Conservation (phyloP, 129 eudicot species). For the Heracleum sosnowskyi region DNA sequence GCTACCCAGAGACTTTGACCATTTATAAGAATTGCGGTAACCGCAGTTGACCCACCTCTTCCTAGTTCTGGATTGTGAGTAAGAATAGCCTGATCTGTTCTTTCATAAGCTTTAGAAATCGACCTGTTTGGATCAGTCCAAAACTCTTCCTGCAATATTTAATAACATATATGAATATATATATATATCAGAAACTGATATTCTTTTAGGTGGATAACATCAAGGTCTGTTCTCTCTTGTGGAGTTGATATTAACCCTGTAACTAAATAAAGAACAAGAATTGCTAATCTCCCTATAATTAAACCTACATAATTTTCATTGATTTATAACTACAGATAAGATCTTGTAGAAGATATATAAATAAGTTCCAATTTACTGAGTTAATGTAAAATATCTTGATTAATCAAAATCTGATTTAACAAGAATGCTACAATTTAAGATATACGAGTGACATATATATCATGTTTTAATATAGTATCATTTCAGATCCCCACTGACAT, state of each 20-base stretch:
- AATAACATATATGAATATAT: no score
- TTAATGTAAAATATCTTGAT: not conserved
- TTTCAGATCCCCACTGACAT: not conserved
- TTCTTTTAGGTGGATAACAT: not conserved
- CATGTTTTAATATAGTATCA: not conserved
- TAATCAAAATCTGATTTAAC: not conserved
- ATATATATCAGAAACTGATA: not conserved
- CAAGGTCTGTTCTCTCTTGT: not conserved
- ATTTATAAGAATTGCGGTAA: constrained; percentile 64
- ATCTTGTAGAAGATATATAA: no score
- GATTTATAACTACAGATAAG: not conserved
- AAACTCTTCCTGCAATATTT: constrained; percentile 52
- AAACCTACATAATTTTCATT: not conserved
- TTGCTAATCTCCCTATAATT: not conserved
- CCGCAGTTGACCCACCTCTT: constrained; percentile 90
- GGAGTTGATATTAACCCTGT: not conserved
- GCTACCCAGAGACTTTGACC: constrained; percentile 63
- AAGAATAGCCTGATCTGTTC: constrained; percentile 82
- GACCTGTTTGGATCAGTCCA: constrained; percentile 57
- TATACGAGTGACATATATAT: not conserved
- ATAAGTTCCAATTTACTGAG: not conserved
- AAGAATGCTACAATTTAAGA: not conserved
- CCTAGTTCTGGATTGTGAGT: constrained; percentile 71
- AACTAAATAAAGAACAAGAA: no score
- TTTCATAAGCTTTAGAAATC: constrained; percentile 70